These are phyloP conservation scores for Russula lepida DNA, from an alignment of 768 basidiomycete species.

Conservation along the genomic window DNA sequence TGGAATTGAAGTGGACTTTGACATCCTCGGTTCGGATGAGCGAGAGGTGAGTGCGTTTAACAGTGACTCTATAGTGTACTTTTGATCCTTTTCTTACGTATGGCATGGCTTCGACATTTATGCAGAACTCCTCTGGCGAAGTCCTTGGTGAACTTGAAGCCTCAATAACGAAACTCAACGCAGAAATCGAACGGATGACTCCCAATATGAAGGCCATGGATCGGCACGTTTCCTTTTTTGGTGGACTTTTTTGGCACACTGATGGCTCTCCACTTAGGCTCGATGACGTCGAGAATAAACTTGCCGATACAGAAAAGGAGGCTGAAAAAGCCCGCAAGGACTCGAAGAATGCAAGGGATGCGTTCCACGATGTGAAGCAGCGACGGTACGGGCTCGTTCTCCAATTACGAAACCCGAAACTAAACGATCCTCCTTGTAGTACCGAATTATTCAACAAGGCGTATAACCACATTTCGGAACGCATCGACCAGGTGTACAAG, in stretches of 20 bases:
- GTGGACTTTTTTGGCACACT: background rate
- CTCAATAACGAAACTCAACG: constrained; percentile 55
- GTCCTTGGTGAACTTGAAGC: constrained; percentile 66
- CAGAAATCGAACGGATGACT: constrained; percentile 87
- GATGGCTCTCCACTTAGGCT: constrained; percentile 37
- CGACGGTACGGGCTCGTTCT: constrained; percentile 44
- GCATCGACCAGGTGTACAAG: constrained; percentile 95
- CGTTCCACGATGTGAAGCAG: constrained; percentile 82
- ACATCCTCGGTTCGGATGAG: constrained; percentile 63
- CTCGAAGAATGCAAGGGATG: constrained; percentile 82
- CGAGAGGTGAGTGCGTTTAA: constrained; percentile 40
- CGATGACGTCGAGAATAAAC: constrained; percentile 76
- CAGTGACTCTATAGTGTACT: background rate
- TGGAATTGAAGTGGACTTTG: constrained; percentile 87
- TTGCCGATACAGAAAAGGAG: constrained; percentile 85
- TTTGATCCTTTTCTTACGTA: background rate
- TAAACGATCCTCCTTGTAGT: constrained; percentile 26
- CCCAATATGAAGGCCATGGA: constrained; percentile 98
- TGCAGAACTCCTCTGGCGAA: constrained; percentile 52
- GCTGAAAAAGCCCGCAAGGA: constrained; percentile 88
- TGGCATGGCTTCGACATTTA: background rate
- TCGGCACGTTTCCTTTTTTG: constrained; percentile 38
- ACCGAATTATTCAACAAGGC: constrained; percentile 91
- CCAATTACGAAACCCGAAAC: background rate
- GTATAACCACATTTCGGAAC: constrained; percentile 90